phyloP scores from a whole-genome alignment of 2,329 filamentous ascomycete species.

The Cladophialophora yegresii region DNA sequence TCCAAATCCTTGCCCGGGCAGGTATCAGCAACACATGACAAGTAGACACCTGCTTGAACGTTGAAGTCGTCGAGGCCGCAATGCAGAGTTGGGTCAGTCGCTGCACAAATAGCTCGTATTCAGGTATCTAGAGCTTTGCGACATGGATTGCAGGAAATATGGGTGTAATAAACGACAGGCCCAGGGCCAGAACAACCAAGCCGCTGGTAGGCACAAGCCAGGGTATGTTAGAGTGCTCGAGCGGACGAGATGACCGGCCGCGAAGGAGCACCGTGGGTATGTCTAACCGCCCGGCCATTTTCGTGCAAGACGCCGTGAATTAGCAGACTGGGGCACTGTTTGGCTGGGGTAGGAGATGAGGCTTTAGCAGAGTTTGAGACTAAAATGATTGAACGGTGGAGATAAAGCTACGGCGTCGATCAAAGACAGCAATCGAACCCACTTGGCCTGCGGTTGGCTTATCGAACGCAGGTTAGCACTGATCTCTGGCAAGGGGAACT shows the following conservation, averaged over 20 bases:
- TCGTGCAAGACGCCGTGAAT: conserved; percentile 15
- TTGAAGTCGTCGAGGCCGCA: not conserved
- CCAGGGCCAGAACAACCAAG: conserved; percentile 9
- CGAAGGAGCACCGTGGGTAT: conserved; percentile 4
- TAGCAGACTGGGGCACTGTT: conserved; percentile 17
- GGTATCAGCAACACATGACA: conserved; percentile 7
- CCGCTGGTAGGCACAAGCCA: conserved; percentile 12
- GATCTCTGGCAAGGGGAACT: conserved; percentile 13
- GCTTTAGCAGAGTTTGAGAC: conserved; percentile 29
- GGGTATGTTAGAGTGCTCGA: conserved; percentile 18
- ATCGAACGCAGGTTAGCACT: conserved; percentile 5
- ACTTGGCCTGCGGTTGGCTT: conserved; percentile 12
- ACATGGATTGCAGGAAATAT: conserved; percentile 11
- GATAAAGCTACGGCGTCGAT: conserved; percentile 28
- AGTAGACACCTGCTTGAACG: not conserved
- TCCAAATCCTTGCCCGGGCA: not conserved
- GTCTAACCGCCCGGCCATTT: conserved; percentile 24
- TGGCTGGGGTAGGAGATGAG: conserved; percentile 34
- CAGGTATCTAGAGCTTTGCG: conserved; percentile 19
- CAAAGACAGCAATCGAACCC: conserved; percentile 12
- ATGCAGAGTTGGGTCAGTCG: conserved; percentile 7
- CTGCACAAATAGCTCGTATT: conserved; percentile 12
- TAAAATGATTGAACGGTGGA: conserved; percentile 23
- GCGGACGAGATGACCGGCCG: conserved; percentile 23
- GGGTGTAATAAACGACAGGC: conserved; percentile 12